Percentiles rank a stretch among this genome's conserved stretches.
These are phyloP conservation scores for Sugiyamaella paludigena DNA, from an alignment of 1,139 yeast genomes.

Conservation along the genomic window DNA sequence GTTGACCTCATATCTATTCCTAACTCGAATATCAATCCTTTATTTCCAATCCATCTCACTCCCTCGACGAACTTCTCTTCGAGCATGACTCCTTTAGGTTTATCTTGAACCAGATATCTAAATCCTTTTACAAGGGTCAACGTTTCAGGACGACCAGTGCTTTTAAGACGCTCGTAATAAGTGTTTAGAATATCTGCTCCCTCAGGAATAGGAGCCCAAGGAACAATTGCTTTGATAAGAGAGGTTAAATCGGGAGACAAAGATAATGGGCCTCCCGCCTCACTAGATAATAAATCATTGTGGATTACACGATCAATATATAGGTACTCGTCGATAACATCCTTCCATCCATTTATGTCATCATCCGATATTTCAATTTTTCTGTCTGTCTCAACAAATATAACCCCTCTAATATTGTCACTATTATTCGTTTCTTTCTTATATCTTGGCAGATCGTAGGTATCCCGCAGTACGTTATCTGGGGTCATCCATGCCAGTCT, in stretches of 20 bases:
- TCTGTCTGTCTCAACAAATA: slow-evolving; percentile 38
- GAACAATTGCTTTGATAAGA: slow-evolving; percentile 21
- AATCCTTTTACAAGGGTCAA: slow-evolving; percentile 38
- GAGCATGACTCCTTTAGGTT: slow-evolving; percentile 39
- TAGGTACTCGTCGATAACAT: slow-evolving; percentile 32
- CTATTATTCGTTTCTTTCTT: slow-evolving; percentile 5
- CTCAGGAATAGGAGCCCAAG: slow-evolving; percentile 22
- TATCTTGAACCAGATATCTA: slow-evolving; percentile 44
- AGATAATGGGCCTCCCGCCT: neutral
- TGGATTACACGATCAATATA: slow-evolving; percentile 28
- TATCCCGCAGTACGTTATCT: slow-evolving; percentile 26
- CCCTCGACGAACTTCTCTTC: slow-evolving; percentile 33
- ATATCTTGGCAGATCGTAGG: slow-evolving; percentile 31
- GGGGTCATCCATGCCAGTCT: slow-evolving; percentile 38
- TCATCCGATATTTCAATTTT: slow-evolving; percentile 19
- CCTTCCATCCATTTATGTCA: slow-evolving; percentile 24
- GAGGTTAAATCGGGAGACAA: neutral
- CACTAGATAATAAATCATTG: slow-evolving; percentile 1
- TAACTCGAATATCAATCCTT: slow-evolving; percentile 38
- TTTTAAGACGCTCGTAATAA: slow-evolving; percentile 19
- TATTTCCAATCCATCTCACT: slow-evolving; percentile 36
- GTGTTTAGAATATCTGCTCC: slow-evolving; percentile 19
- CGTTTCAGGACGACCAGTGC: slow-evolving; percentile 12
- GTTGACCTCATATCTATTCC: slow-evolving; percentile 43
- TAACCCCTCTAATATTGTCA: slow-evolving; percentile 27